Evolutionary conservation across 805 yeast genomes (phyloP).

Genomic region (Saccharomycopsis capsularis): DNA sequence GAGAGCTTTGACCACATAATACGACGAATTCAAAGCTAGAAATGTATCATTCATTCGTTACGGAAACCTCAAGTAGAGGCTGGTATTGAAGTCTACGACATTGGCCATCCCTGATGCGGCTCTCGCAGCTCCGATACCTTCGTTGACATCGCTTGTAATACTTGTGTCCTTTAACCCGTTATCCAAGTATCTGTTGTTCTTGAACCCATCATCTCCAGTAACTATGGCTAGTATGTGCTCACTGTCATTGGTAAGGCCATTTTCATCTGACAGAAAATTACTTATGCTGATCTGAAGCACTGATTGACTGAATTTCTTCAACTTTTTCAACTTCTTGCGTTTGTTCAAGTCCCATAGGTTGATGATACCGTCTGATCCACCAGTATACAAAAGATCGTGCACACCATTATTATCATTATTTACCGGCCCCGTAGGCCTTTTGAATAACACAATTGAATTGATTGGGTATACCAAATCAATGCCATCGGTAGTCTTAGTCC

Average conservation of each 20-base stretch:
- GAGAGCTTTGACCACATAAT: background rate
- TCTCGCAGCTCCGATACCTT: background rate
- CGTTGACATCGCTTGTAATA: background rate
- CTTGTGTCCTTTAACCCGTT: background rate
- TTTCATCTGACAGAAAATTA: background rate
- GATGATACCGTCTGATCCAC: constrained; percentile 21
- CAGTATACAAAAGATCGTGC: constrained; percentile 18
- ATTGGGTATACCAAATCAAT: constrained; percentile 20
- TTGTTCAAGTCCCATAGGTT: constrained; percentile 21
- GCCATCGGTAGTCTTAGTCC: constrained; percentile 12
- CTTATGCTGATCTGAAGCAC: constrained; percentile 9
- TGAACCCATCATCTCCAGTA: constrained; percentile 44
- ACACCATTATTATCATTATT: background rate
- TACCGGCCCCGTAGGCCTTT: too few relatives aligned
- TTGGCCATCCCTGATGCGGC: constrained; percentile 1
- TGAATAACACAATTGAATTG: constrained; percentile 12
- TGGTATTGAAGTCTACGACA: constrained; percentile 6
- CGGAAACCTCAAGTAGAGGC: constrained; percentile 6
- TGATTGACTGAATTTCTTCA: constrained; percentile 15
- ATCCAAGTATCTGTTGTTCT: constrained; percentile 25
- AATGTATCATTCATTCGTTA: too few relatives aligned
- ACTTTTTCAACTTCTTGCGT: constrained; percentile 20
- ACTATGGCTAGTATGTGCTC: constrained; percentile 35
- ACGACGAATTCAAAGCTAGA: too few relatives aligned
- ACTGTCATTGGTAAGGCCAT: background rate